Evolutionary conservation across 2,329 filamentous ascomycete species (phyloP), one percentile per base, ranked within the genome.

Genomic region (Orbilia blumenaviensis): DNA sequence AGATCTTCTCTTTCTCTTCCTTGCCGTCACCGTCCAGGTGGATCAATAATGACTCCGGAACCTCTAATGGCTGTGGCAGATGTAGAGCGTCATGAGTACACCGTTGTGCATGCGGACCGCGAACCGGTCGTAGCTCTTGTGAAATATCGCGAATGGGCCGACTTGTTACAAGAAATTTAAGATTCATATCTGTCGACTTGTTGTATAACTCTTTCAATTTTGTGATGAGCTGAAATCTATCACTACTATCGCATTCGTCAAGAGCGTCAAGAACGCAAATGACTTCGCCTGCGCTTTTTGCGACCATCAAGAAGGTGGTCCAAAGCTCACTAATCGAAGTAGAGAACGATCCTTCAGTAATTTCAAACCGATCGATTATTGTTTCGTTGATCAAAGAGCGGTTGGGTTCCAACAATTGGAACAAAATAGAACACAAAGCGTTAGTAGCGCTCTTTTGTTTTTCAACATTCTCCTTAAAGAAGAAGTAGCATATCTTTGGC

Each of bases 221-320:
- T 27, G n/a, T 18, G 21, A 32, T 62, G 5, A 62, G 23, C 14
- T n/a, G 61, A 8, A 10, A 41, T n/a, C 32, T 38, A 27, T 54
- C 77, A 10, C 14, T 32, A n/a, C 27, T 34, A 16, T 38, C 58
- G 62, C 80, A 83, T 80, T 84, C 83, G 58, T 85, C 84, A 0
- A 85, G 77, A 0, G 82, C 84, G 78, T 85, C 84, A 3, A 85
- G 73, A 0, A 85, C 81, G 8, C 83, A 76, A 0, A 83, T 79
- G 0, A 85, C 46, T 21, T 80, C 61, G 0, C 81, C 82, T 1
- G 81, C 77, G 14, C 78, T 82, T 54, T 48, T 44, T 4, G 78
- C 67, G 10, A 81, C 80, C 2, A 68, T 79, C 14, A 66, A 56
- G 1, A 85, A 56, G 42, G 84, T 81, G 0, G 73, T 68, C 83